Evolutionary conservation across 1,284 basidiomycete genomes (phyloP), one percentile per base, ranked within the genome.

Genomic region (Ganoderma meredithae): DNA sequence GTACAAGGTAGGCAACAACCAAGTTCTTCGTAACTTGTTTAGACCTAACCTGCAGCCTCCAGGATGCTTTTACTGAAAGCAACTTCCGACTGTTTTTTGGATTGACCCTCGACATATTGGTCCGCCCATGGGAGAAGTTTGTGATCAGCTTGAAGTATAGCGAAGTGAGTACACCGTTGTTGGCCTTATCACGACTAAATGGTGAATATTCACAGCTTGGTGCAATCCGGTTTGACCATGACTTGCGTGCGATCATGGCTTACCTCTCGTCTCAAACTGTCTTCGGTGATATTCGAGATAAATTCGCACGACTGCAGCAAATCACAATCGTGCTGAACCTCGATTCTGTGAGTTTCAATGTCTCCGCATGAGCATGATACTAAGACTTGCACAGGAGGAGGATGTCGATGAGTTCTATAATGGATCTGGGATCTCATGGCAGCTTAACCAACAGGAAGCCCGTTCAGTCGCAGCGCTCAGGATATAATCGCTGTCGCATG

Each of bases 181-280:
- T 12, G 64, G 49, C 41, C 33, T 22, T 25, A 63, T 63, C 31
- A n/a, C 64, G 10, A 3, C 22, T 1, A 40, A 13, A 22, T 33
- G 13, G 12, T 59, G 10, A 19, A 49, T 62, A 22, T 55, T 47
- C 59, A 53, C 72, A 98, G 94, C 88, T 99, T 63, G 98, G 98
- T n/a, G 97, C 97, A 2, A 92, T 99, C 69, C 93, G 96, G 17
- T 98, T 98, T 78, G 98, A 99, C 76, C 90, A 94, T 39, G 98
- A 99, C 78, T 82, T 99, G 49, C 88, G 98, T 43, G 88, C 93
- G 1, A 87, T 99, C 69, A 90, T 90, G 15, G 87, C 90, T 2
- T 96, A 94, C 79, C 86, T 99, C 19, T 91, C 93, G 0, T 88
- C 90, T 1, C 96, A 98, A 77, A 95, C 94, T 5, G 85, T 88